phyloP scores from a whole-genome alignment of 495 filamentous ascomycete species.

The Neurospora sp. region DNA sequence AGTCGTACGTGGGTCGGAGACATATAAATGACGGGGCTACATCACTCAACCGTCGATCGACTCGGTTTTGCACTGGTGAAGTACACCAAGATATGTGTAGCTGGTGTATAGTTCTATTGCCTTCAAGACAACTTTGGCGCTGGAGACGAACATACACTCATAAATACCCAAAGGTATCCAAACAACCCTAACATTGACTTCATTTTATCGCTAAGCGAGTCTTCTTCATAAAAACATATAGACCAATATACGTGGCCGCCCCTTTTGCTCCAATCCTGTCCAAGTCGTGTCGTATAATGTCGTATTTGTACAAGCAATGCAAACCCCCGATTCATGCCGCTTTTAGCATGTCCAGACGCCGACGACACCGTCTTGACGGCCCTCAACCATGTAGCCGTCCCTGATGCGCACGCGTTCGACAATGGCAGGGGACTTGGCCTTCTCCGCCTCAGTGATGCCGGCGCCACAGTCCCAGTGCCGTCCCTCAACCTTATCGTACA shows the following conservation, averaged over 20 bases:
- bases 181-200: background rate
- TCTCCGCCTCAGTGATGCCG: slow-evolving; percentile 55
- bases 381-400: slow-evolving; percentile 91
- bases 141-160: background rate
- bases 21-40: background rate
- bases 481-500: slow-evolving; percentile 95
- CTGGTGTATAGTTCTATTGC: background rate
- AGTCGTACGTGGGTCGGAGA: background rate
- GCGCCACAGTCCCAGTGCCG: slow-evolving; percentile 95
- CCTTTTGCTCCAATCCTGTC: background rate
- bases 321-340: background rate
- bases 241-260: background rate
- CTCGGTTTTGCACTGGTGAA: background rate
- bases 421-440: slow-evolving; percentile 49
- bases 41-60: background rate
- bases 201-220: background rate
- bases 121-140: background rate
- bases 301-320: background rate
- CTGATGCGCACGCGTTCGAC: slow-evolving; percentile 84
- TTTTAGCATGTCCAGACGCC: slow-evolving; percentile 82
- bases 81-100: background rate
- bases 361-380: slow-evolving; percentile 76
- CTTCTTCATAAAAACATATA: background rate
- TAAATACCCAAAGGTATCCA: background rate
- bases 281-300: background rate